Evolutionary conservation across 805 yeast genomes (phyloP).

Genomic region (Monosporozyma solicola): DNA sequence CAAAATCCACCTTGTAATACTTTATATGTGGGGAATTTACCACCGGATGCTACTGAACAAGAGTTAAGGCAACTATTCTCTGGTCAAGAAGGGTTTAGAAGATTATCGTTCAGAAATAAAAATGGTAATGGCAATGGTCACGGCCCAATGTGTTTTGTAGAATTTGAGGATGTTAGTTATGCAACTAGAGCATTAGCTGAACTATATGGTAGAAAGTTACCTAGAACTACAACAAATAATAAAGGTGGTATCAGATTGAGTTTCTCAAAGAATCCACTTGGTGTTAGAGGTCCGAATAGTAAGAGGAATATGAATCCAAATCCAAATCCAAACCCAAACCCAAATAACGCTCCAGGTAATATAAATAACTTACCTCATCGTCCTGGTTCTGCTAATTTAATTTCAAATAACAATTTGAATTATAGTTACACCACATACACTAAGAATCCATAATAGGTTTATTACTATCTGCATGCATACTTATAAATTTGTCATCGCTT

Average conservation of each 20-base stretch:
- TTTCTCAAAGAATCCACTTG: constrained; percentile 92
- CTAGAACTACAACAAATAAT: constrained; percentile 48
- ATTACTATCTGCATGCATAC: neutral
- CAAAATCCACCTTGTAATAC: constrained; percentile 99
- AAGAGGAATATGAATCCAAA: constrained; percentile 31
- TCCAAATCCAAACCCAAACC: constrained; percentile 6
- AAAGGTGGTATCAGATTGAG: constrained; percentile 94
- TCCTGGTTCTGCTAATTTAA: neutral
- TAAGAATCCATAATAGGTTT: neutral
- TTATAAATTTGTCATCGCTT: neutral
- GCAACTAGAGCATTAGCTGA: constrained; percentile 94
- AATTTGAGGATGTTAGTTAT: constrained; percentile 89
- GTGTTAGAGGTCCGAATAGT: constrained; percentile 72
- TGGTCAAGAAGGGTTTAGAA: constrained; percentile 84
- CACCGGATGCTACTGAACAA: constrained; percentile 92
- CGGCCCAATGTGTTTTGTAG: constrained; percentile 99
- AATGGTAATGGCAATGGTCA: constrained; percentile 41
- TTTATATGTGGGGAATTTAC: constrained; percentile 90
- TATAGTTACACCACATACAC: constrained; percentile 1
- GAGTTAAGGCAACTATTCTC: constrained; percentile 83
- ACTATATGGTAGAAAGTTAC: constrained; percentile 84
- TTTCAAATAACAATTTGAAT: neutral
- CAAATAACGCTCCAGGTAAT: constrained; percentile 7
- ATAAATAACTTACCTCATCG: neutral
- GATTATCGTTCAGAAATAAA: constrained; percentile 86